Conservation (phyloP, 208 protist species). For the Acanthamoeba triangularis region DNA sequence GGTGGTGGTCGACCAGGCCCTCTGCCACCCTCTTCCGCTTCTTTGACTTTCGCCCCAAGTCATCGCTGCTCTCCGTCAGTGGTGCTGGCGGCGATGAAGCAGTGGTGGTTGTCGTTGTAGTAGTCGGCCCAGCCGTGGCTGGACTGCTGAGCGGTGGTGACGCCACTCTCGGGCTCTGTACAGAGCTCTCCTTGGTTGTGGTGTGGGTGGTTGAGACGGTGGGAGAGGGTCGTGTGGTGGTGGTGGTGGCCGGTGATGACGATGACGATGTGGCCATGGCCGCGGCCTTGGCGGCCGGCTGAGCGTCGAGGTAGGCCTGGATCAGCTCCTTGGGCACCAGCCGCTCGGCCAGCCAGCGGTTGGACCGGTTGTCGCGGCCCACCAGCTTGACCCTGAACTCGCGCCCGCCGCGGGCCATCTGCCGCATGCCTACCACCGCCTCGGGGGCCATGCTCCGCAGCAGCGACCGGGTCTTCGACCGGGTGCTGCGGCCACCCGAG, state of each 20-base stretch:
- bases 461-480: background rate
- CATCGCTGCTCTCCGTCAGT: too few relatives aligned
- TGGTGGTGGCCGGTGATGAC: background rate
- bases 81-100: too few relatives aligned
- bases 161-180: too few relatives aligned
- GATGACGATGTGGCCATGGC: background rate
- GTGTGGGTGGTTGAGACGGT: too few relatives aligned
- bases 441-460: background rate
- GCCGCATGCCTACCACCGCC: background rate
- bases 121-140: too few relatives aligned
- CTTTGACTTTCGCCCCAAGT: too few relatives aligned
- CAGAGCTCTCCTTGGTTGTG: too few relatives aligned
- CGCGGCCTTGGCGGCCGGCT: background rate
- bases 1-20: too few relatives aligned
- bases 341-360: background rate
- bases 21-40: too few relatives aligned
- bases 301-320: background rate
- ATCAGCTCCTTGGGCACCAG: background rate
- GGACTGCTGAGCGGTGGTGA: too few relatives aligned
- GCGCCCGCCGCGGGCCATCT: background rate
- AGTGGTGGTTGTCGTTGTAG: too few relatives aligned
- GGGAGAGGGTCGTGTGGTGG: background rate
- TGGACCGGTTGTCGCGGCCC: constrained; percentile 16
- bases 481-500: background rate
- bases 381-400: constrained; percentile 30